Percentiles rank a stretch among this genome's conserved stretches.
Conservation (phyloP, 768 basidiomycete genomes). For the Boletus rubroflammeus region DNA sequence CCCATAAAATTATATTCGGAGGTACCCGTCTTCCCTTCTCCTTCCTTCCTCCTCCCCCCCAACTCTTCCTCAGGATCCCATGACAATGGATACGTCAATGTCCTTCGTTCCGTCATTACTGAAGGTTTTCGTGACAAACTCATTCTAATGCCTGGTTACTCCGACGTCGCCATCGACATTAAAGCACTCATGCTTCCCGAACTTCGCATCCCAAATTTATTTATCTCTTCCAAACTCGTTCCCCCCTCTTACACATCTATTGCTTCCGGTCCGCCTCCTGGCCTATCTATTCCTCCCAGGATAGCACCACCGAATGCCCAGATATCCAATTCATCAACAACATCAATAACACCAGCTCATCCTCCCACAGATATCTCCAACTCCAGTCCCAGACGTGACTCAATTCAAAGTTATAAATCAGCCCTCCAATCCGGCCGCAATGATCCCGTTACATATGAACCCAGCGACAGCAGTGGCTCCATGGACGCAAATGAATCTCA, state of each 20-base stretch:
- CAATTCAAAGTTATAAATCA: slow-evolving; percentile 42
- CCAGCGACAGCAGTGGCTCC: slow-evolving; percentile 41
- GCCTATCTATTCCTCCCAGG: slow-evolving; percentile 19
- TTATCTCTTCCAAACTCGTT: slow-evolving; percentile 53
- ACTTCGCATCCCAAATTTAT: slow-evolving; percentile 54
- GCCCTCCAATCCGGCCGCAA: slow-evolving; percentile 26
- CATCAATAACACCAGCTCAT: slow-evolving; percentile 5
- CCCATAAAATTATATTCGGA: slow-evolving; percentile 63
- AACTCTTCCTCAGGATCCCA: slow-evolving; percentile 50
- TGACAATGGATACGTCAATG: slow-evolving; percentile 67
- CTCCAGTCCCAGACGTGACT: slow-evolving; percentile 17
- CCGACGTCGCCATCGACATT: slow-evolving; percentile 58
- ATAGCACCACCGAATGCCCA: slow-evolving; percentile 4
- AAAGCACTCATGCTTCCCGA: slow-evolving; percentile 52
- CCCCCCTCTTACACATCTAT: slow-evolving; percentile 26
- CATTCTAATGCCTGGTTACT: slow-evolving; percentile 60
- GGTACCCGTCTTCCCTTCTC: slow-evolving; percentile 35
- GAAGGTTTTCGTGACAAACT: slow-evolving; percentile 63
- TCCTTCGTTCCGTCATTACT: slow-evolving; percentile 60
- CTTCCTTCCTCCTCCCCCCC: slow-evolving; percentile 1
- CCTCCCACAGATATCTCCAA: slow-evolving; percentile 12
- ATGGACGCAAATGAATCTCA: slow-evolving; percentile 43
- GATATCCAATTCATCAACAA: slow-evolving; percentile 10
- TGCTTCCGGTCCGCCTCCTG: slow-evolving; percentile 25
- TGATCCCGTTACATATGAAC: slow-evolving; percentile 39